Evolutionary conservation across 768 basidiomycete species (phyloP), one percentile per base, ranked within the genome.

Genomic region (Hypholoma fasciculare): DNA sequence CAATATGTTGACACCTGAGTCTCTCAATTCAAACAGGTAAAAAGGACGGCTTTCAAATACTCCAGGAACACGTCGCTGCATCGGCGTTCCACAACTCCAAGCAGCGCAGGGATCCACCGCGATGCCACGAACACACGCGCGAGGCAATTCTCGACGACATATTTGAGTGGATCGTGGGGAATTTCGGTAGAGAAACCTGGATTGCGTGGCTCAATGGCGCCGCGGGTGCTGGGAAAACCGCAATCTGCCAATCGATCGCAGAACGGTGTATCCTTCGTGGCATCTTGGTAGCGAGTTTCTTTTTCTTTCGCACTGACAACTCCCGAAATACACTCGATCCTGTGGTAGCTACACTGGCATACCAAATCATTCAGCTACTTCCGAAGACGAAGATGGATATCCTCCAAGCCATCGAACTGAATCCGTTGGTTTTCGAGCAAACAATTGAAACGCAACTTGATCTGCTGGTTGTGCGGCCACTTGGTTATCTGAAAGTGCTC

Each of bases 211-310:
- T 64, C 0, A 26, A 54, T 16, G 61, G 58, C 0, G 55, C 63
- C 4, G 63, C 63, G 11, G 63, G 63, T 7, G 58, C 63, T n/a
- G 61, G 61, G 4, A 62, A 62, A 36, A 57, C 61, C 2, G 58
- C 55, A 17, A 62, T 62, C 6, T 54, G 49, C 0, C 61, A 62
- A 39, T 48, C 58, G 3, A 57, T 62, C n/a, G 54, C 58, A 2
- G 58, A 59, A 3, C 30, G 46, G 8, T 52, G 54, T 20, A 38
- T 44, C 23, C 11, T 12, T 1, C 19, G 49, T 1, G 27, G 20
- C 1, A 34, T 47, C 3, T 46, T 53, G 2, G 55, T 57, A 6
- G 55, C 58, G 20, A 57, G 55, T 40, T 62, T 54, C 27, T 59
- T 62, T 40, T 59, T 62, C 23, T 52, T 53, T 11, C 58, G 58